Base-by-base conservation (phyloP, 192 early-diverging fungal species). In the Podila clonocystis region DNA sequence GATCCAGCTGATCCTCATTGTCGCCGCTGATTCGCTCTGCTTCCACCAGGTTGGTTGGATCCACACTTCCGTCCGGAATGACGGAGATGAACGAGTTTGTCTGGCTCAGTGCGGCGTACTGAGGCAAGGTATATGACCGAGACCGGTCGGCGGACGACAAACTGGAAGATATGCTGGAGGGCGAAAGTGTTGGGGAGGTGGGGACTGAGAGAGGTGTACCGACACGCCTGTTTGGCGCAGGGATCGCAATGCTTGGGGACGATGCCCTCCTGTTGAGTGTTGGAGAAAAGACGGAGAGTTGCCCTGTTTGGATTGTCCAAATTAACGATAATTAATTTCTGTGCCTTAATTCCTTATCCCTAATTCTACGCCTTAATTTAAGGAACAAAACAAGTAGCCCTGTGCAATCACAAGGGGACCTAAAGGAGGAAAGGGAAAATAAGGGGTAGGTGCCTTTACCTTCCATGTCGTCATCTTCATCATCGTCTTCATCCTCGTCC, bases 21-120 rank as follows among this genome's bases (percentile, higher is more conserved):
- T 82, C 82, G 45, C 84, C 87, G 38, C 72, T 86, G 67, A 83
- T 85, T 22, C 84, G 83, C 38, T 85, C 84, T 20, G 89, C 89
- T 33, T 87, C 74, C 4, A 85, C 85, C n/a, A 90, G 62, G 55
- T 88, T 83, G 36, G 82, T 85, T 13, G 89, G 87, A 63, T 90
- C 87, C 2, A 90, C 79, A 15, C 83, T 83, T 11, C 87, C 89
- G 41, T 90, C 89, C 0, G 87, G 84, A 19, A 88, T 79, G 31
- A 88, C 76, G 2, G 74, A 68, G 33, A 57, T 76, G 45, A 74
- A 82, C 28, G 63, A 33, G 48, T 65, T 70, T 52, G 20, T 58
- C 52, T 80, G 68, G 48, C 67, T 76, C 28, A 74, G 69, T 13
- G 73, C 68, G 36, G 74, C 31, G 36, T 85, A 78, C n/a, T 82